A percentile compares a stretch with the other conserved stretches of the same genome.
Evolutionary conservation across 225 moss, liverwort and hornwort species (phyloP).

Genomic region (Thuidium tamariscinum): DNA sequence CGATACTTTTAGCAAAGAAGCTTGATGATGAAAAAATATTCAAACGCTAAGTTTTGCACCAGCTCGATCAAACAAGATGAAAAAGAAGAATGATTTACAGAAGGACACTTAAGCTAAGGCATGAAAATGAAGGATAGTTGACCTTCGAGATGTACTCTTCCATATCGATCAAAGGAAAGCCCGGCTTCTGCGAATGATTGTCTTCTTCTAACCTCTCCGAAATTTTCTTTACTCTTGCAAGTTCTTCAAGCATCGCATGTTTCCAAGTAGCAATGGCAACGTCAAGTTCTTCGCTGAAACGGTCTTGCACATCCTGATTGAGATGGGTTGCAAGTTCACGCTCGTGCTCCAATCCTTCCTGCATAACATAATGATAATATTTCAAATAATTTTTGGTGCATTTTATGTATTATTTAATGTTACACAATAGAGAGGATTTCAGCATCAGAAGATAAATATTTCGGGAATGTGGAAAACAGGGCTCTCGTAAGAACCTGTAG

Average conservation of each 20-base stretch:
- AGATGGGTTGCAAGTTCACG: constrained; percentile 16
- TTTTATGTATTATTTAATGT: neutral
- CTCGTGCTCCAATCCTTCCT: constrained; percentile 60
- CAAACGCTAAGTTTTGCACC: neutral
- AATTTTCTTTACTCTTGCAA: constrained; percentile 55
- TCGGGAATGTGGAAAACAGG: neutral
- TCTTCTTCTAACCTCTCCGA: constrained; percentile 21
- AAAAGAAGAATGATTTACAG: neutral
- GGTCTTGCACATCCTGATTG: constrained; percentile 58
- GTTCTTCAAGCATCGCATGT: constrained; percentile 61
- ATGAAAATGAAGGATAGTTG: neutral
- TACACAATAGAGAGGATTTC: neutral
- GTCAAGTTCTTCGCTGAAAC: constrained; percentile 74
- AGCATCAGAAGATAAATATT: neutral
- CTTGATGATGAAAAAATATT: neutral
- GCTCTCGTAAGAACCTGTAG: constrained; percentile 12
- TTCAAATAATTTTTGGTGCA: neutral
- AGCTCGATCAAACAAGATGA: neutral
- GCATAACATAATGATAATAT: neutral
- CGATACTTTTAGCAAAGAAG: neutral
- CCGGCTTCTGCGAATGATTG: neutral
- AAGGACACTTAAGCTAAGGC: neutral
- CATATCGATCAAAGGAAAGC: constrained; percentile 2
- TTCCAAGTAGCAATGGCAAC: constrained; percentile 70
- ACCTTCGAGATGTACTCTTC: constrained; percentile 34